A percentile compares a stretch with the other conserved stretches of the same genome.
Evolutionary conservation across 2,329 filamentous ascomycete species (phyloP).

Genomic region (Diaporthe sp.): DNA sequence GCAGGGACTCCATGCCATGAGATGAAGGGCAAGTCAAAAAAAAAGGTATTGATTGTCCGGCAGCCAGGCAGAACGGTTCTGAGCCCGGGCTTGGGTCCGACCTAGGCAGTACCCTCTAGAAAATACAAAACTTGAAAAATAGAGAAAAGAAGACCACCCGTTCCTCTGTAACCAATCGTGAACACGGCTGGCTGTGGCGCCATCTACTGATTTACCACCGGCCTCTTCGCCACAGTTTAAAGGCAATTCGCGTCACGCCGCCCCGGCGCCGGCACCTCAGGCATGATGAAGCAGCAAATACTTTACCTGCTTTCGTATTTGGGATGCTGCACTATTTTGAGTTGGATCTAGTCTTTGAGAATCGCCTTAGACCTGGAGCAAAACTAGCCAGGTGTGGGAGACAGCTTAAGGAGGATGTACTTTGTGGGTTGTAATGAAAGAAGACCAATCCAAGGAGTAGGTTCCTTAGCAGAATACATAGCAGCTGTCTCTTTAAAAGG

Average conservation of each 20-base stretch:
- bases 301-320: background rate
- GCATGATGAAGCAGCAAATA: background rate
- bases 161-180: background rate
- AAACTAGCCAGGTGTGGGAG: background rate
- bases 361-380: background rate
- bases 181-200: background rate
- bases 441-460: too few relatives aligned
- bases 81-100: background rate
- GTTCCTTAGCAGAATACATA: too few relatives aligned
- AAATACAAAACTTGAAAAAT: background rate
- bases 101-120: background rate
- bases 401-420: too few relatives aligned
- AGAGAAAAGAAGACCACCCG: background rate
- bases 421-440: too few relatives aligned
- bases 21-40: background rate
- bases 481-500: too few relatives aligned
- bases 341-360: background rate
- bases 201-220: background rate
- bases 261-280: background rate
- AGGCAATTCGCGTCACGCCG: background rate
- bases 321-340: background rate
- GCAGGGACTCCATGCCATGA: background rate
- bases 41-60: background rate
- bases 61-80: background rate
- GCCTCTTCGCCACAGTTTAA: background rate